Percentiles rank a stretch among this genome's conserved stretches.
Conservation (phyloP, 2,329 filamentous ascomycete species). For the Boeremia lycopersici region DNA sequence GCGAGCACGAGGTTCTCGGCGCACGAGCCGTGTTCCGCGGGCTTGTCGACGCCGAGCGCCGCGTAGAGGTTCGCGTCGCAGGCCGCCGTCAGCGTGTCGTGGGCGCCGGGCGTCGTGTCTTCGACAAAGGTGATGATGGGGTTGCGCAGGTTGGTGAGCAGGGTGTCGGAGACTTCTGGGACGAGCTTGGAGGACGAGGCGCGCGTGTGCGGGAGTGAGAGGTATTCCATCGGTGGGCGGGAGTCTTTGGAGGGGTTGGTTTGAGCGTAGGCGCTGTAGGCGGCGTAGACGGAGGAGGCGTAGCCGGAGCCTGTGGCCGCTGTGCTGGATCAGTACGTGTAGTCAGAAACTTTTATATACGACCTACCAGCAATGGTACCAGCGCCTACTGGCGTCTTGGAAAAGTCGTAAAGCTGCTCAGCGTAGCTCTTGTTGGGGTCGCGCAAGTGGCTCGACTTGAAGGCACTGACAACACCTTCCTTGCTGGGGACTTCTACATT, state of each 20-base stretch:
- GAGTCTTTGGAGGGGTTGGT: conserved; percentile 38
- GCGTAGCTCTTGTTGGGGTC: conserved; percentile 57
- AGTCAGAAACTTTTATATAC: neutral
- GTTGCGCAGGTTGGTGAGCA: conserved; percentile 54
- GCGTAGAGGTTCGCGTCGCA: conserved; percentile 54
- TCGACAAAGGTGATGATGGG: conserved; percentile 55
- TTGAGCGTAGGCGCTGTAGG: conserved; percentile 55
- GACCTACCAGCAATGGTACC: conserved; percentile 50
- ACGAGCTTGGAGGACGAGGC: conserved; percentile 50
- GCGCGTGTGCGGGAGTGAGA: conserved; percentile 54
- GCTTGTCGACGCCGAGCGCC: conserved; percentile 50
- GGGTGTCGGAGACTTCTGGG: conserved; percentile 50
- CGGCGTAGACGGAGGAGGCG: conserved; percentile 55
- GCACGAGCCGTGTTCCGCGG: conserved; percentile 55
- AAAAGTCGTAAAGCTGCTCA: conserved; percentile 58
- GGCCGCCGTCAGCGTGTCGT: conserved; percentile 56
- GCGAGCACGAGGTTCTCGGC: conserved; percentile 58
- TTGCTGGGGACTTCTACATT: conserved; percentile 44
- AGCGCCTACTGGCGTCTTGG: conserved; percentile 57
- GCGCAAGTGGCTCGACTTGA: conserved; percentile 52
- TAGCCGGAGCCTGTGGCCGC: conserved; percentile 56
- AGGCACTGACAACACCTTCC: conserved; percentile 52
- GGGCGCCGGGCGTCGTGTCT: conserved; percentile 51
- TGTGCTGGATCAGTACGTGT: conserved; percentile 13
- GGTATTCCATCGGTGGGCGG: conserved; percentile 53